These are phyloP conservation scores for Sphaerulina populicola DNA, from an alignment of 2,329 filamentous ascomycete genomes.

Conservation along the genomic window DNA sequence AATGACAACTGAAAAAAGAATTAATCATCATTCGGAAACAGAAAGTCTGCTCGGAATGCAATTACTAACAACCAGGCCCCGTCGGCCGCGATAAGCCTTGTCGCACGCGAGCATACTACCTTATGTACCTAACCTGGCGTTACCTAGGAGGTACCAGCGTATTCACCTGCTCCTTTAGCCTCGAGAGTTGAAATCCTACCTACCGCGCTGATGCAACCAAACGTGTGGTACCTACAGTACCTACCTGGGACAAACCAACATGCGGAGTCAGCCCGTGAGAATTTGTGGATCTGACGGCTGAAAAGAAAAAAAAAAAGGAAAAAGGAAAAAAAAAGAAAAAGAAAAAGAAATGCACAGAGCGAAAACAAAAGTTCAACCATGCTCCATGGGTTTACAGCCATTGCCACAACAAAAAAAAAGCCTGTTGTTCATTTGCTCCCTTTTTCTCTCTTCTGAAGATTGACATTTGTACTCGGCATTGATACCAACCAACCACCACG, in stretches of 20 bases:
- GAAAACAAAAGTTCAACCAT: neutral
- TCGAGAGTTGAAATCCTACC: neutral
- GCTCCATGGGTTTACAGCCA: neutral
- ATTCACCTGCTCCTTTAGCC: slow-evolving; percentile 1
- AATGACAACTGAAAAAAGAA: too few relatives aligned
- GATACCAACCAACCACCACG: slow-evolving; percentile 14
- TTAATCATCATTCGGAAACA: too few relatives aligned
- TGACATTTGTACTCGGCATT: neutral
- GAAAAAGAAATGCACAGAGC: neutral
- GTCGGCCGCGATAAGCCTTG: slow-evolving; percentile 16
- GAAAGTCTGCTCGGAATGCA: slow-evolving; percentile 1
- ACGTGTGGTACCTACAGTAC: neutral
- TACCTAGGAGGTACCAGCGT: neutral
- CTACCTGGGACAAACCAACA: neutral
- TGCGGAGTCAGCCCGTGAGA: neutral
- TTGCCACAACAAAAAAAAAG: too few relatives aligned
- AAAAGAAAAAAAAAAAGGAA: too few relatives aligned
- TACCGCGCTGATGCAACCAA: neutral
- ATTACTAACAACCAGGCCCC: slow-evolving; percentile 7
- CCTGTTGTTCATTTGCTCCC: too few relatives aligned
- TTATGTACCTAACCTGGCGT: neutral
- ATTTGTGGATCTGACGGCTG: neutral
- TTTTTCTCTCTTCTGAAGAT: neutral
- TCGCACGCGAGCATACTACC: neutral
- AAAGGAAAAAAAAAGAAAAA: too few relatives aligned